Evolutionary conservation across 805 yeast genomes (phyloP), one percentile per base, ranked within the genome.

Genomic region (Candida ipomoeae): DNA sequence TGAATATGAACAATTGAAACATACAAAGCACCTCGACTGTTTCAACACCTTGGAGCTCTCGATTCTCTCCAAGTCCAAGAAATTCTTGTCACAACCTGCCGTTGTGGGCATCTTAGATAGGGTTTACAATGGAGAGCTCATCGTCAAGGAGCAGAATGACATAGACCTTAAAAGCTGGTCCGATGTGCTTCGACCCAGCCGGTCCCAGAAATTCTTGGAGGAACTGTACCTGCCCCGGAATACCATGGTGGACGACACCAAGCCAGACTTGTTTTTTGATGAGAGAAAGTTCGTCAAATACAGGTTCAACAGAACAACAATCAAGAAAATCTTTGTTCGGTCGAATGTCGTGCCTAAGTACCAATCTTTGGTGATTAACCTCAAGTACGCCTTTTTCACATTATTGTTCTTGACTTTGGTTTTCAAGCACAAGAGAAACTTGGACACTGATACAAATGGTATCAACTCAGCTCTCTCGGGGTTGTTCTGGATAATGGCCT

Each of bases 101-200:
- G 71, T 80, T 2, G 69, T 73, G 5, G 70, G 74, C 31, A 72
- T 78, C 6, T 56, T 80, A 36, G 74, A 75, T 45, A 73, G 77
- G 44, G 71, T 80, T 33, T 80, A 82, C 71, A 73, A 74, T 50
- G 84, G 84, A 0, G 78, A 77, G 31, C 65, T 80, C 23, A 74
- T 68, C 46, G 39, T 67, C 59, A 62, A 70, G 62, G 62, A 71
- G 60, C 54, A 62, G 59, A 23, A 71, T 61, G 60, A 59, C 66
- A 18, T 49, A 55, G 50, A 31, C 17, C 33, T 44, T 1, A 46
- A 44, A 7, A 31, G 23, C 15, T 47, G 51, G 49, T 37, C 48
- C 2, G 42, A 45, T n/a, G 31, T 45, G 18, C 43, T 45, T 17
- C 37, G 48, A 2, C 48, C 48, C 20, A 31, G 48, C 13, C 42